Evolutionary conservation across 768 basidiomycete species (phyloP), one percentile per base, ranked within the genome.

Genomic region (Suillus paluster): DNA sequence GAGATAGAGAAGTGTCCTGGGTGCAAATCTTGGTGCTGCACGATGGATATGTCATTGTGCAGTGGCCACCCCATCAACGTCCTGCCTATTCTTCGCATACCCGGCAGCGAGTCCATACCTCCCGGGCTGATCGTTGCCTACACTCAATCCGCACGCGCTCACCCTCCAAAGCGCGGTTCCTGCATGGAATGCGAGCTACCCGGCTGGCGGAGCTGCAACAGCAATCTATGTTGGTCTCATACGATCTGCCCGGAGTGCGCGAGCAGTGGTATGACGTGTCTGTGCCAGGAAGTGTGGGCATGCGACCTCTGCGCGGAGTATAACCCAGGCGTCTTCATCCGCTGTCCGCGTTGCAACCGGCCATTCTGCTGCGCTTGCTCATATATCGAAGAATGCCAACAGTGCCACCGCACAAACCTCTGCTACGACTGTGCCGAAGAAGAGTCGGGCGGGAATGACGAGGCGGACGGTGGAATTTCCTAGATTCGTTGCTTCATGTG

Each of bases 271-370:
- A 2, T 36, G 14, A 15, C 52, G n/a, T 53, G 50, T 53, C 19
- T 53, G n/a, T 53, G 50, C n/a, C n/a, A 53, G 52, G 52, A 34
- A 34, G 34, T 36, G 36, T 54, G 53, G 53, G 36, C 23, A 38
- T 54, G 36, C 53, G 36, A 38, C 23, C 15, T 6, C 53, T 38
- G 53, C 10, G 36, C 36, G 5, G 36, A 54, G 15, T 23, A 54
- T 11, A 38, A 7, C n/a, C 33, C 53, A 25, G 17, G 23, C 2
- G 10, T 38, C 23, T 25, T 54, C 53, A 54, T 38, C 36, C 36
- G 36, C 17, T 38, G 36, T 39, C 54, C 54, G 23, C 54, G 23
- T 36, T 55, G 36, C 23, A 23, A 55, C 54, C 36, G 36, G 17
- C 23, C 54, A 5, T 55, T 55, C 17, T 55, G 36, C 23, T 25